These are phyloP conservation scores for Lachnellula arida DNA, from an alignment of 2,329 filamentous ascomycete species.

Conservation along the genomic window DNA sequence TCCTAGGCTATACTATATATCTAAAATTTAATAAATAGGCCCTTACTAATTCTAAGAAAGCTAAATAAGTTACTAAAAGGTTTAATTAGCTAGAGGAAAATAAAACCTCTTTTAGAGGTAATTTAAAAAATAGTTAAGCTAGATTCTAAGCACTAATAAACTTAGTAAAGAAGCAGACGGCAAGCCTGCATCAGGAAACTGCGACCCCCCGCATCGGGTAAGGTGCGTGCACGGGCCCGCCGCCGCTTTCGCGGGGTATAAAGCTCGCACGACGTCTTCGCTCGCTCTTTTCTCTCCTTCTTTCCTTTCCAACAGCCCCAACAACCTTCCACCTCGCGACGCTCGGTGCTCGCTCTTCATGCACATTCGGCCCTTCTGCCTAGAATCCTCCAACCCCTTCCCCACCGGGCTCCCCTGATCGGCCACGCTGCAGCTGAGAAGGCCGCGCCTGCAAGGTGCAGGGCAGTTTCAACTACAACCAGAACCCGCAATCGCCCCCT, in stretches of 20 bases:
- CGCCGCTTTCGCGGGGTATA: constrained; percentile 16
- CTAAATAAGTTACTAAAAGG: no score
- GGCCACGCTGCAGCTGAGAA: constrained; percentile 18
- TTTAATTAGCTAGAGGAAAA: no score
- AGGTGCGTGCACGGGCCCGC: constrained; percentile 13
- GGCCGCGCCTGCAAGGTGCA: constrained; percentile 12
- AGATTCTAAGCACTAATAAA: no score
- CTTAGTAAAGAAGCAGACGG: constrained; percentile 14
- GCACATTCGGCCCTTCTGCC: constrained; percentile 18
- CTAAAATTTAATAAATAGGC: no score
- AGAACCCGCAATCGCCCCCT: constrained; percentile 14
- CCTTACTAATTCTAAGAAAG: no score
- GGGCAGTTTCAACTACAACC: constrained; percentile 17
- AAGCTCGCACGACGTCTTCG: constrained; percentile 7
- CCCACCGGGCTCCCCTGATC: constrained; percentile 12
- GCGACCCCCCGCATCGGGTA: constrained; percentile 12
- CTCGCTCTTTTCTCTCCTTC: constrained; percentile 9
- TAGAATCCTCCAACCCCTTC: constrained; percentile 10
- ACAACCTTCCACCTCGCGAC: constrained; percentile 3
- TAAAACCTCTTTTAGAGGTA: no score
- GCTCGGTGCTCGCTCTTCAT: constrained; percentile 12
- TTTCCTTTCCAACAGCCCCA: constrained; percentile 8
- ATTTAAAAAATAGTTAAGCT: no score
- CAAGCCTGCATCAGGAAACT: constrained; percentile 12
- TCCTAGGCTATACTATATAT: no score